These are phyloP conservation scores for Cubamyces sp. DNA, from an alignment of 768 basidiomycete genomes.

Conservation along the genomic window DNA sequence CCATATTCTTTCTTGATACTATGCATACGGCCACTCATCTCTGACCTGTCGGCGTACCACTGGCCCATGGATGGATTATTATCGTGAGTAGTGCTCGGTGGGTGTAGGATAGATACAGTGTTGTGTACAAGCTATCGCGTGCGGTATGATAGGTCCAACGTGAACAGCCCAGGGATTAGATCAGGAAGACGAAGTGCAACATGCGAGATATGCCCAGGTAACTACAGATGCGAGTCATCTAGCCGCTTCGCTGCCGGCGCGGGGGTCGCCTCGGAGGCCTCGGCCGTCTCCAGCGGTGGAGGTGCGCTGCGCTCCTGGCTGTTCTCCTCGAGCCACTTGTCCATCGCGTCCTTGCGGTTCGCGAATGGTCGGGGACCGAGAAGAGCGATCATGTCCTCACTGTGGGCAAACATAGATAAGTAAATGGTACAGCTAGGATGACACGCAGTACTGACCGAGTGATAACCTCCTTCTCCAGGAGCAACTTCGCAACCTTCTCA, in stretches of 20 bases:
- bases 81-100: slow-evolving; percentile 24
- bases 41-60: neutral
- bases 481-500: slow-evolving; percentile 87
- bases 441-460: slow-evolving; percentile 63
- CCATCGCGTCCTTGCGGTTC: slow-evolving; percentile 89
- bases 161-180: slow-evolving; percentile 24
- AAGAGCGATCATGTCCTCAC: slow-evolving; percentile 86
- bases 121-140: slow-evolving; percentile 22
- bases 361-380: slow-evolving; percentile 83
- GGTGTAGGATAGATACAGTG: slow-evolving; percentile 28
- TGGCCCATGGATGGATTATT: slow-evolving; percentile 3
- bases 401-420: slow-evolving; percentile 35
- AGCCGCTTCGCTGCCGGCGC: slow-evolving; percentile 51
- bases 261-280: slow-evolving; percentile 42
- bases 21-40: neutral
- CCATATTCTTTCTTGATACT: neutral
- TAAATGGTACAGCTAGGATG: neutral
- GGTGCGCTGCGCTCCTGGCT: slow-evolving; percentile 63
- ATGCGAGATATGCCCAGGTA: slow-evolving; percentile 3
- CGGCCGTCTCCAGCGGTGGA: slow-evolving; percentile 55
- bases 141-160: slow-evolving; percentile 23
- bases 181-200: slow-evolving; percentile 12
- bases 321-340: slow-evolving; percentile 93
- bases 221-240: slow-evolving; percentile 31
- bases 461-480: slow-evolving; percentile 95